Evolutionary conservation across 73 alveolate species (phyloP), one percentile per base, ranked within the genome.

Genomic region (Stentor coeruleus): DNA sequence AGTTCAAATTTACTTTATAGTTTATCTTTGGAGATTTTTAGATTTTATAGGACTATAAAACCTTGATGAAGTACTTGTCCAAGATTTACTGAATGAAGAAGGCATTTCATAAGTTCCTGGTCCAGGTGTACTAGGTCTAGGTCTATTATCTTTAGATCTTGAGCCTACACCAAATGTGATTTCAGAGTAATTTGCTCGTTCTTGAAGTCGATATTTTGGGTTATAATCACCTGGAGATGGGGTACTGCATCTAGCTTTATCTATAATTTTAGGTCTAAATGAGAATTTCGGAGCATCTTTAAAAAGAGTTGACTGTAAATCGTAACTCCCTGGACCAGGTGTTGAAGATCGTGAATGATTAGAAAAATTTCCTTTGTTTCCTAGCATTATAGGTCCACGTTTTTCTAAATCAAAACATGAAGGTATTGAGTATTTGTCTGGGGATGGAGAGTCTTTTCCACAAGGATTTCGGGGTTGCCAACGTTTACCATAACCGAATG

Each of bases 391-490:
- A 2, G 73, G 73, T 0, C 35, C 73, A 20, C 73, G 15, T 2
- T 57, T 57, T 1, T n/a, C 73, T 57, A 57, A 31, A 20, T 57
- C 73, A 57, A 57, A 57, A 57, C 73, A 57, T 20, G 73, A 20
- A 57, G 73, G 73, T 20, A 31, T n/a, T 20, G 15, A 20, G 28
- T 57, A 57, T 20, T n/a, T 31, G 15, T 31, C 73, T 20, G 73
- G 73, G 2, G 73, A n/a, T 57, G 73, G 73, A 31, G 73, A 57
- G 28, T 57, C 73, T 57, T 57, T 57, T n/a, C 73, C 73, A 20
- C 28, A 31, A 31, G 73, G 35, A 57, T 31, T 57, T 57, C 28
- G 15, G 0, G 28, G 2, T 31, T 57, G 35, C 35, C 28, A 57
- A 31, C 73, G 73, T 31, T 31, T n/a, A 31, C 73, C 73, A 57